Base-by-base conservation (phyloP, 179 eudicot genomes). In the Silene vulgaris region DNA sequence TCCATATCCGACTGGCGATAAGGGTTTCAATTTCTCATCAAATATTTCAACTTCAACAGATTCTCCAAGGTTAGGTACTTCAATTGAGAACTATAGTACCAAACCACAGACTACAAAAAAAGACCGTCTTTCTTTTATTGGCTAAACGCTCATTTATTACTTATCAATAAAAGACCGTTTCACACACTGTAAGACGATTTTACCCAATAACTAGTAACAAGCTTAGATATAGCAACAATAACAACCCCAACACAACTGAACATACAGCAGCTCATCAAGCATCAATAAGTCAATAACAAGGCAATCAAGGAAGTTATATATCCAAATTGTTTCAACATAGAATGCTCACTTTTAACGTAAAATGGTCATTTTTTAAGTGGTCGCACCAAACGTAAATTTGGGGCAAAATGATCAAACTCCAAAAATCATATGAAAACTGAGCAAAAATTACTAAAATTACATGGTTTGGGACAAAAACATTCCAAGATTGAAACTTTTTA, bases 401-500 rank as follows among this genome's bases (percentile, higher is more conserved):
- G 37, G 37, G 37, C 3, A 32, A 32, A 30, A 3, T 32, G 5
- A 32, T 32, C 37, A 32, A 32, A 11, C n/a, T 16, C 50, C 54
- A 67, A 67, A 4, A 67, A 67, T 67, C 71, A 67, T 35, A 37
- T 9, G 21, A 37, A 37, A 8, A 43, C 28, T 37, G 8, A n/a
- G 54, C 72, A 40, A 8, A 40, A 66, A 40, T n/a, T 65, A 65
- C 4, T 35, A 7, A 67, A 35, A 67, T 14, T 35, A 35, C 54
- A 48, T 48, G 54, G 9, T 9, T 48, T 48, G 16, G 54, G 54
- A 9, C 26, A 2, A 72, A 74, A 17, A 3, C 1, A 61, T 6
- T 54, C 62, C 37, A 74, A 73, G 62, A 73, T n/a, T 17, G 12
- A 9, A 72, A 72, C 43, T 23, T 72, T 7, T 32, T 13, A n/a